Evolutionary conservation across 1,139 yeast genomes (phyloP).

Genomic region (Blastobotrys capitulatus): DNA sequence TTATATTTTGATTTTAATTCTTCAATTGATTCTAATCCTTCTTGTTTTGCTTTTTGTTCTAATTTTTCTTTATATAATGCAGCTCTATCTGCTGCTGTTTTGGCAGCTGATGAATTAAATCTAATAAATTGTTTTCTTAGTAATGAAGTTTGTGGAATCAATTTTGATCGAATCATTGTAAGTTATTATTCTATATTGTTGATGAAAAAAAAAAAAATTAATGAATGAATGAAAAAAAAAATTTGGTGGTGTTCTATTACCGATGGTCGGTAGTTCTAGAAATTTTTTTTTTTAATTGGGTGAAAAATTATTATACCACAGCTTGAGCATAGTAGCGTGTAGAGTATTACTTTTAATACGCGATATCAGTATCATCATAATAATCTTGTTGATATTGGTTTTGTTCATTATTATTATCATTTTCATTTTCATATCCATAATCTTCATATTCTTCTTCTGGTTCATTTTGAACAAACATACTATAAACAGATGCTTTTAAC

Average conservation of each 20-base stretch:
- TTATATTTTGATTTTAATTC: constrained; percentile 60
- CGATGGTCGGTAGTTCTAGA: too few relatives aligned
- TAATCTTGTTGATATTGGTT: not conserved
- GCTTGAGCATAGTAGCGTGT: not conserved
- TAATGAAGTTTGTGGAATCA: not conserved
- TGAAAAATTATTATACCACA: not conserved
- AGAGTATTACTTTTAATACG: too few relatives aligned
- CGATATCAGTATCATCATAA: constrained; percentile 1
- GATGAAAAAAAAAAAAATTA: not conserved
- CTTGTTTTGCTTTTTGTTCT: constrained; percentile 10
- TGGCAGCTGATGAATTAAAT: not conserved
- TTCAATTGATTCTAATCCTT: constrained; percentile 47
- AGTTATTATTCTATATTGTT: not conserved
- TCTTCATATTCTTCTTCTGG: constrained; percentile 15
- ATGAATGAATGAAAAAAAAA: not conserved
- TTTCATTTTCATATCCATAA: not conserved
- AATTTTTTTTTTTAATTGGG: not conserved
- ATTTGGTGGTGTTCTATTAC: too few relatives aligned
- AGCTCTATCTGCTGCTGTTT: not conserved
- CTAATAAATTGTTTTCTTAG: not conserved
- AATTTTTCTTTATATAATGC: not conserved
- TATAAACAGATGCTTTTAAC: constrained; percentile 55
- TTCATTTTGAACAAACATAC: constrained; percentile 43
- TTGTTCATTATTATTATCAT: not conserved
- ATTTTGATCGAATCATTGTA: not conserved